These are phyloP conservation scores for Gossypium australe DNA, from an alignment of 345 rosid genomes.

Conservation along the genomic window DNA sequence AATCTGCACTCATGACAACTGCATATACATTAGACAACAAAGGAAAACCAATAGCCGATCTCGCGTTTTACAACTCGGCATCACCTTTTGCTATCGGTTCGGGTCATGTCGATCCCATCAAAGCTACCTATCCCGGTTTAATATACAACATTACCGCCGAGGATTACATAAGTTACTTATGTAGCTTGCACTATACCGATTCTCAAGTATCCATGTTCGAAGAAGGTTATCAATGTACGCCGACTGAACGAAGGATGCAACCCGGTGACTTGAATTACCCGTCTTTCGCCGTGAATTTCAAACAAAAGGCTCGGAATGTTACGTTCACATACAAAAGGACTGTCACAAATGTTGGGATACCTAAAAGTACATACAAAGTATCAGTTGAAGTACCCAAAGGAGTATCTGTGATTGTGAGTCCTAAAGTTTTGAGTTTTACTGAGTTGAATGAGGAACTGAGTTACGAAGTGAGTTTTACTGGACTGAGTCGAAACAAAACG, in stretches of 20 bases:
- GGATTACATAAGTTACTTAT: constrained; percentile 39
- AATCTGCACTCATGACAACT: constrained; percentile 87
- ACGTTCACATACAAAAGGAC: constrained; percentile 32
- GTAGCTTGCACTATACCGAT: constrained; percentile 42
- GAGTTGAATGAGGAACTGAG: constrained; percentile 46
- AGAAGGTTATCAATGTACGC: constrained; percentile 29
- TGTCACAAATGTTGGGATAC: constrained; percentile 42
- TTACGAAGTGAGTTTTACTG: constrained; percentile 44
- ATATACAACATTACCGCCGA: constrained; percentile 34
- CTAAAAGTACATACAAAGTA: constrained; percentile 26
- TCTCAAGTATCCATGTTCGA: constrained; percentile 31
- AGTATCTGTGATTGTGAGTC: constrained; percentile 32
- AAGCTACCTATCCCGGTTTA: constrained; percentile 52
- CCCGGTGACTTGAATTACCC: constrained; percentile 57
- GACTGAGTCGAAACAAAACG: not conserved
- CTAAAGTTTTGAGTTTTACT: constrained; percentile 28
- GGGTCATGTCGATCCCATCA: constrained; percentile 54
- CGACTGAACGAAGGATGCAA: not conserved
- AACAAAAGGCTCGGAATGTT: not conserved
- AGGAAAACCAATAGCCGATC: constrained; percentile 36
- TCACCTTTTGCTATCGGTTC: constrained; percentile 49
- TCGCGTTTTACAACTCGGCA: constrained; percentile 18
- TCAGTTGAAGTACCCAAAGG: constrained; percentile 37
- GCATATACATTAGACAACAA: constrained; percentile 51
- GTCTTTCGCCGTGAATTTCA: constrained; percentile 46